phyloP scores from a whole-genome alignment of 192 early-diverging fungal genomes.

The Coemansia sp. region DNA sequence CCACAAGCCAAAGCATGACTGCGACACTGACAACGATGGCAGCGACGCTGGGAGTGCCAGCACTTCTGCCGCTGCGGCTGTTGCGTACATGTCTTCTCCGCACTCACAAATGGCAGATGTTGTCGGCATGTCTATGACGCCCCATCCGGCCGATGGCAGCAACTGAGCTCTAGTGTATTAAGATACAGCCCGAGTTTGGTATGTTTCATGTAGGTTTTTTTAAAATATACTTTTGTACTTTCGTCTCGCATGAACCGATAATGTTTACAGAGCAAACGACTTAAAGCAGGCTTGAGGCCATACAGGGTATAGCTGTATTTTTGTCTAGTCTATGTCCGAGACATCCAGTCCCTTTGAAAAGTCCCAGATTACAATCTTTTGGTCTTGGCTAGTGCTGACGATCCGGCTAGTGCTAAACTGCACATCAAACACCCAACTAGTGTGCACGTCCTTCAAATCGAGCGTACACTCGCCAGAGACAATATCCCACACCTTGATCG shows the following conservation, averaged over 20 bases:
- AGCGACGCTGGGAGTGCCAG: background rate
- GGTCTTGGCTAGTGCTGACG: conserved; percentile 71
- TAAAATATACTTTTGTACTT: background rate
- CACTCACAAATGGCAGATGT: background rate
- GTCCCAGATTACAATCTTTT: conserved; percentile 57
- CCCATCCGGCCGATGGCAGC: background rate
- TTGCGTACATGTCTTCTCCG: conserved; percentile 1
- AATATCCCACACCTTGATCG: conserved; percentile 93
- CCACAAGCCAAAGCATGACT: conserved; percentile 64
- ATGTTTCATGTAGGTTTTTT: background rate
- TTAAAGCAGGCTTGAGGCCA: too few species aligned
- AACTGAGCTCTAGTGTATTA: background rate
- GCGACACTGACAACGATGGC: conserved; percentile 13
- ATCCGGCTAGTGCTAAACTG: conserved; percentile 81
- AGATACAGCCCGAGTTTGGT: background rate
- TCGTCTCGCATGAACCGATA: too few species aligned
- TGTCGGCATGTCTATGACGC: conserved; percentile 1
- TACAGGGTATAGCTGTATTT: background rate
- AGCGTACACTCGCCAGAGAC: conserved; percentile 71
- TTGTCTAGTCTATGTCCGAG: conserved; percentile 23
- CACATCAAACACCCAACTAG: conserved; percentile 97
- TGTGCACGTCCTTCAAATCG: conserved; percentile 72
- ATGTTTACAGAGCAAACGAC: too few species aligned
- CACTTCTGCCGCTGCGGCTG: background rate
- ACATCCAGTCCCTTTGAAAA: conserved; percentile 53